Evolutionary conservation across 306 rosid species (phyloP).

Genomic region (Prunus persica): Prunus_persica_NCBIv2 NC_034010.1:28325001-28325500

Average conservation of each 20-base stretch:
- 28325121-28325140: neutral
- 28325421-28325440: slow-evolving; percentile 59
- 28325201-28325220: slow-evolving; percentile 72
- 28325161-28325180: slow-evolving; percentile 40
- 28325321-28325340: slow-evolving; percentile 60
- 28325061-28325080: neutral
- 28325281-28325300: slow-evolving; percentile 88
- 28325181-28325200: slow-evolving; percentile 62
- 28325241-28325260: slow-evolving; percentile 92
- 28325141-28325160: neutral
- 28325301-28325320: slow-evolving; percentile 66
- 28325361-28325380: slow-evolving; percentile 62
- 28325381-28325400: slow-evolving; percentile 69
- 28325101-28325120: too few species aligned
- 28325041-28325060: neutral
- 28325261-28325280: slow-evolving; percentile 82
- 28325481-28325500: neutral
- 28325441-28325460: neutral
- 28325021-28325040: neutral
- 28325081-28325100: neutral
- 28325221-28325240: slow-evolving; percentile 60
- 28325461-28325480: neutral
- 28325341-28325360: slow-evolving; percentile 75
- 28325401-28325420: slow-evolving; percentile 85
- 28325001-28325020: slow-evolving; percentile 75